These are phyloP conservation scores for Cytospora chrysosperma DNA, from an alignment of 2,329 filamentous ascomycete genomes.

Conservation along the genomic window DNA sequence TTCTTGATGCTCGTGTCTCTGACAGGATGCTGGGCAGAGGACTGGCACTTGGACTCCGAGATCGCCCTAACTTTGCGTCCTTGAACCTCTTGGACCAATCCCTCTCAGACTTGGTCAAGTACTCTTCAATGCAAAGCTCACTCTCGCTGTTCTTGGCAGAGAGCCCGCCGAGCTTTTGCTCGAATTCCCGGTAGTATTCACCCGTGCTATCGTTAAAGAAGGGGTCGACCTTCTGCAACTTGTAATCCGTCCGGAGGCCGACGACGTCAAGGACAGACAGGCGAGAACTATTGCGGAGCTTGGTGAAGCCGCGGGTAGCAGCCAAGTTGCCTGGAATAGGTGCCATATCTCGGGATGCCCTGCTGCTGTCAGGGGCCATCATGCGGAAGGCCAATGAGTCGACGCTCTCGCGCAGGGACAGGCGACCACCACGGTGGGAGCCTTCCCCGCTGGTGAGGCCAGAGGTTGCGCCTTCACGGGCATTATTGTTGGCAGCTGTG, in stretches of 20 bases:
- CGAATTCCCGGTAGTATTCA: slow-evolving; percentile 59
- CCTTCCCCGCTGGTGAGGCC: slow-evolving; percentile 2
- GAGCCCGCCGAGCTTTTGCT: slow-evolving; percentile 54
- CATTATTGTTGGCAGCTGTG: background rate
- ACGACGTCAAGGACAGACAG: slow-evolving; percentile 57
- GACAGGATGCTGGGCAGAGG: slow-evolving; percentile 26
- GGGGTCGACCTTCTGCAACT: slow-evolving; percentile 64
- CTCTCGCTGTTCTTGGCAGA: slow-evolving; percentile 55
- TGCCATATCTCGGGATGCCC: background rate
- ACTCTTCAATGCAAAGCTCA: slow-evolving; percentile 63
- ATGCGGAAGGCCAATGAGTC: slow-evolving; percentile 32
- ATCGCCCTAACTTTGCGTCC: slow-evolving; percentile 55
- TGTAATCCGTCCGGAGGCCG: slow-evolving; percentile 60
- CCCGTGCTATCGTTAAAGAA: slow-evolving; percentile 65
- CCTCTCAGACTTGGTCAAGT: slow-evolving; percentile 64
- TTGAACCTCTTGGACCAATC: slow-evolving; percentile 62
- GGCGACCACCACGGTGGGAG: background rate
- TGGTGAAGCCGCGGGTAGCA: slow-evolving; percentile 20
- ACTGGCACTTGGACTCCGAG: slow-evolving; percentile 37
- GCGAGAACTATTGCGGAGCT: slow-evolving; percentile 40
- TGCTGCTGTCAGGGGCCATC: slow-evolving; percentile 26
- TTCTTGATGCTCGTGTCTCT: slow-evolving; percentile 28
- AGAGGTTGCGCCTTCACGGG: background rate
- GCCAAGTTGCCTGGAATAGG: slow-evolving; percentile 22
- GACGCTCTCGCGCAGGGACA: slow-evolving; percentile 26